Conservation (phyloP, 805 yeast species). For the Ogataea trehalophila region DNA sequence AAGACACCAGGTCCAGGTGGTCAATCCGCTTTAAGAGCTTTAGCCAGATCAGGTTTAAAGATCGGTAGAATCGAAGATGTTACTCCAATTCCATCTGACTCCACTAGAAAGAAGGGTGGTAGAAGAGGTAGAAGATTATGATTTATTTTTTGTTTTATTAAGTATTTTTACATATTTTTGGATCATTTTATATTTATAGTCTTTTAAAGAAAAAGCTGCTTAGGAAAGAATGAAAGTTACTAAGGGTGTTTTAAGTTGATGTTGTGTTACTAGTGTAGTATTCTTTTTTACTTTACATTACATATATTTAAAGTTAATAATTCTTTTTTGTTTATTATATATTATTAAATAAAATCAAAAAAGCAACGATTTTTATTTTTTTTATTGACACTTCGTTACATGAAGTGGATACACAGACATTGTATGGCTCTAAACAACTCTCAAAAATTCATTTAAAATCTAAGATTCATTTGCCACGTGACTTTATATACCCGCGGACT, state of each 20-base stretch:
- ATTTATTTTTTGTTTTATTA: conserved; percentile 10
- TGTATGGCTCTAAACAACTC: too few relatives aligned
- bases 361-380: conserved; percentile 6
- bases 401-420: not conserved
- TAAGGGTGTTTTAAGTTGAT: not conserved
- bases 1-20: conserved; percentile 99
- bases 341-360: conserved; percentile 5
- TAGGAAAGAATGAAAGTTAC: too few relatives aligned
- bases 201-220: not conserved
- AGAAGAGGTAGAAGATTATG: conserved; percentile 99
- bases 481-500: too few relatives aligned
- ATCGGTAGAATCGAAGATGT: conserved; percentile 99
- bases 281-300: conserved; percentile 4
- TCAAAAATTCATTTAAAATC: too few relatives aligned
- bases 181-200: not conserved
- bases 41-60: conserved; percentile 99
- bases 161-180: not conserved
- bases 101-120: conserved; percentile 99
- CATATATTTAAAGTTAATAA: conserved; percentile 10
- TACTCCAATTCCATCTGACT: conserved; percentile 99
- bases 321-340: conserved; percentile 7
- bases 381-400: not conserved
- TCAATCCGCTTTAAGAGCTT: conserved; percentile 98
- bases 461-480: too few relatives aligned
- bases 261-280: conserved; percentile 9